Base-by-base conservation (phyloP, 805 yeast species). In the Suhomyces kilbournensis region DNA sequence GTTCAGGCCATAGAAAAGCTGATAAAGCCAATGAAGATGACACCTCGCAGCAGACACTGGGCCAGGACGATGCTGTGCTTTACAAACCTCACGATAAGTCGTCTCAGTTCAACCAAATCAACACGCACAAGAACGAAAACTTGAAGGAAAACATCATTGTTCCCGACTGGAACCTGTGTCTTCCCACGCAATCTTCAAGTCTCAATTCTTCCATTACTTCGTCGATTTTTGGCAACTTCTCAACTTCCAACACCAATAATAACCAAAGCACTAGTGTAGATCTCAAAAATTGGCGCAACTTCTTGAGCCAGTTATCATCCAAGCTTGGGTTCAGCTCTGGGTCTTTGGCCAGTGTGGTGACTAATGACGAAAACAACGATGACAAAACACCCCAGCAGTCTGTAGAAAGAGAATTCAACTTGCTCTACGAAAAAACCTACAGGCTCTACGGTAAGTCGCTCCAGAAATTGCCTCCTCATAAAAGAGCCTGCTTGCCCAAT, bases 51-150 rank as follows among this genome's bases (percentile, higher is more conserved):
- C 38, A 49, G 7, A 25, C 52, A 42, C 23, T 19, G 20, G 47
- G 30, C 25, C 53, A 47, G 10, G 77, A 74, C 48, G 79, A 75
- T 55, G 79, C 79, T 0, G 78, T 75, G 3, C 64, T 75, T 51
- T 75, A 74, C 58, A 74, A 73, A 53, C 75, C 78, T 5, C 79
- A 75, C 51, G 67, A 69, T 48, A 67, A 72, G 47, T 64, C 77
- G 6, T 59, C 65, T 30, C 74, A 75, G 52, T 75, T 75, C 62
- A 66, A 61, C 51, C 67, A 72, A 53, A 73, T 75, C 54, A 72
- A 75, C 56, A 75, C 78, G 7, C 79, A 74, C 59, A 73, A 71
- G 53, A 75, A 74, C 59, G 78, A 75, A 55, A 73, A 75, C 60
- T 57, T 75, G 39, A 56, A 54, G 38, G 77, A 72, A 47, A 75